Percentiles rank a stretch among this genome's conserved stretches.
Conservation (phyloP, 345 rosid species). For the Gossypium australe region DNA sequence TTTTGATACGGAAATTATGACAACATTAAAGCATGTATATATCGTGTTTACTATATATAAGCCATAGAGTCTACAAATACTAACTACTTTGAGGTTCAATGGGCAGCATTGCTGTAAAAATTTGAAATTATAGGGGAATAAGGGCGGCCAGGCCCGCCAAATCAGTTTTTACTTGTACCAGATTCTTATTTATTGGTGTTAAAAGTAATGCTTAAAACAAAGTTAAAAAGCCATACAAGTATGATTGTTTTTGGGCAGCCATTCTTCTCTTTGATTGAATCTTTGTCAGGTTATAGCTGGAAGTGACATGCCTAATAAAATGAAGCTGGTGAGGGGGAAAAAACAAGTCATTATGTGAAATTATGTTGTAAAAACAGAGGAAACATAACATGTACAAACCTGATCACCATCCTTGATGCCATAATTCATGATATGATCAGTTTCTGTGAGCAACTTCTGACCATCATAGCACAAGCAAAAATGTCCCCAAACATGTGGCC, state of each 20-base stretch:
- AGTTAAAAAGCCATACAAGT: constrained; percentile 35
- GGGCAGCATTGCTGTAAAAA: too few species aligned
- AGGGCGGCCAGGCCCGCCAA: background rate
- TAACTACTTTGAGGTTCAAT: too few species aligned
- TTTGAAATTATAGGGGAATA: background rate
- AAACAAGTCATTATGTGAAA: background rate
- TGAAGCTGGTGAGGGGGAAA: constrained; percentile 47
- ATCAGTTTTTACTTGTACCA: background rate
- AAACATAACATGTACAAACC: constrained; percentile 32
- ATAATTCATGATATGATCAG: constrained; percentile 41
- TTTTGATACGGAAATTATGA: background rate
- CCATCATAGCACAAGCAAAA: constrained; percentile 66
- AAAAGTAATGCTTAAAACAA: background rate
- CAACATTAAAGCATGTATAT: background rate
- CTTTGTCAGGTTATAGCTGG: constrained; percentile 30
- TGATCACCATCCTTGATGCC: constrained; percentile 85
- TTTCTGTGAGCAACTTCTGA: constrained; percentile 48
- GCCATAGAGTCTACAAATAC: too few species aligned
- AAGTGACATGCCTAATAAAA: constrained; percentile 60
- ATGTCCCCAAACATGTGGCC: constrained; percentile 89
- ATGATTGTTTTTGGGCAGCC: constrained; percentile 24
- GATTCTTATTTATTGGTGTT: background rate
- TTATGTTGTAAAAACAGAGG: background rate
- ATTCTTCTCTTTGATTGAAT: constrained; percentile 27
- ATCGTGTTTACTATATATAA: too few species aligned